Evolutionary conservation across 768 basidiomycete genomes (phyloP), one percentile per base, ranked within the genome.

Genomic region (Coprinopsis sp.): DNA sequence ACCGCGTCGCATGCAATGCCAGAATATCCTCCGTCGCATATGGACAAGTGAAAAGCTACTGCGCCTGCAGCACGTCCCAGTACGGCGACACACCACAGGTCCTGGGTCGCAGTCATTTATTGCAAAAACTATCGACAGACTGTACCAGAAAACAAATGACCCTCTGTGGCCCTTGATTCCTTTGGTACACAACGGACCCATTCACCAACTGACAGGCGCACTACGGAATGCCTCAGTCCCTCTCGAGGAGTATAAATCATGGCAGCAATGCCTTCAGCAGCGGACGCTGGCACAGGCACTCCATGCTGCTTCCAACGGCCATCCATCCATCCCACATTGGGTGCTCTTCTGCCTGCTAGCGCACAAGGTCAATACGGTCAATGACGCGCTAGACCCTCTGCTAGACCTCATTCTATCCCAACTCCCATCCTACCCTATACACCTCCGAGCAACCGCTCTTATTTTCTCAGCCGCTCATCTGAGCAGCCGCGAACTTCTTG

Each of bases 391-490:
- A 16, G 67, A 67, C 0, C 64, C 68, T 1, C 53, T 77, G 27
- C 54, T 73, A 31, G 68, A 72, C 41, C 59, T 84, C 19, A 65
- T 73, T 3, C 61, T 71, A 49, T 48, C 64, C 1, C 64, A 79
- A 37, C 58, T 77, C 6, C 50, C 64, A 10, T 19, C 44, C 3
- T 36, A 66, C 1, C 59, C 73, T 0, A 40, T 59, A 3, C 50
- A 64, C 6, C 51, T 71, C 14, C 66, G 67, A 33, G 72, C 71
- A 1, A 66, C 73, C 4, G 52, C 79, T 0, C 64, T 81, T 16
- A 69, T 78, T 24, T 52, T 82, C 12, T 54, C 72, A 0, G 66
- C 73, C 2, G 65, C 73, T 42, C 64, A 76, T 24, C 73, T 86
- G 6, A 71, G 74, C 14, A 65, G 71, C 8, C 76, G 76, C 52